These are phyloP conservation scores for Leccinellum albellum DNA, from an alignment of 768 basidiomycete genomes.

Conservation along the genomic window DNA sequence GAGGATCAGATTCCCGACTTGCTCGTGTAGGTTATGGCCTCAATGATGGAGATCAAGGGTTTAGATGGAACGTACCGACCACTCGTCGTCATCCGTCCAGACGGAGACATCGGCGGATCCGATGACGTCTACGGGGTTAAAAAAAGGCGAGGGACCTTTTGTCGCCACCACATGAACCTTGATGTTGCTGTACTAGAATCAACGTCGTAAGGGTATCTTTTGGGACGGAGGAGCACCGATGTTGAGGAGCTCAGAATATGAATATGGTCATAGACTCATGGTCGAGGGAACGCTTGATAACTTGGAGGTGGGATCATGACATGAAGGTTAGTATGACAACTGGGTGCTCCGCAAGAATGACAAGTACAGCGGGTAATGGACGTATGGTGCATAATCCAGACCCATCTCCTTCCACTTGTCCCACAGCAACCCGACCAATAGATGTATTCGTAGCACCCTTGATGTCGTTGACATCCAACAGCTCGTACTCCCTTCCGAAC, in stretches of 20 bases:
- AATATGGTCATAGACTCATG: too few species aligned
- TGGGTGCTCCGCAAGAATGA: too few species aligned
- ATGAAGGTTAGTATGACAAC: slow-evolving; percentile 6
- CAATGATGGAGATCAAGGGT: too few species aligned
- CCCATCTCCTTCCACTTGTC: slow-evolving; percentile 91
- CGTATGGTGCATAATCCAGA: slow-evolving; percentile 30
- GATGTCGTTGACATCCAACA: too few species aligned
- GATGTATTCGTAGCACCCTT: slow-evolving; percentile 59
- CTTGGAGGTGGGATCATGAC: too few species aligned
- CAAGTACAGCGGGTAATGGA: not conserved
- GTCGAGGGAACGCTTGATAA: too few species aligned
- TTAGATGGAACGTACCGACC: not conserved
- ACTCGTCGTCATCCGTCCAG: not conserved
- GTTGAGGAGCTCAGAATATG: too few species aligned
- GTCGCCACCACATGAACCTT: slow-evolving; percentile 83
- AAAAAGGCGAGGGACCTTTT: slow-evolving; percentile 77
- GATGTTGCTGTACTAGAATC: slow-evolving; percentile 62
- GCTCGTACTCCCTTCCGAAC: slow-evolving; percentile 88
- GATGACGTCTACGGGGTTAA: slow-evolving; percentile 50
- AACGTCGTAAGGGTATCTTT: not conserved
- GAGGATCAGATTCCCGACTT: slow-evolving; percentile 48
- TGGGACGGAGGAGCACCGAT: slow-evolving; percentile 40
- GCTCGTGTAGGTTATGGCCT: not conserved
- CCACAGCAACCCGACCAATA: slow-evolving; percentile 74
- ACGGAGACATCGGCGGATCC: too few species aligned